phyloP scores from a whole-genome alignment of 2,329 filamentous ascomycete species.

The Cercospora sp. region DNA sequence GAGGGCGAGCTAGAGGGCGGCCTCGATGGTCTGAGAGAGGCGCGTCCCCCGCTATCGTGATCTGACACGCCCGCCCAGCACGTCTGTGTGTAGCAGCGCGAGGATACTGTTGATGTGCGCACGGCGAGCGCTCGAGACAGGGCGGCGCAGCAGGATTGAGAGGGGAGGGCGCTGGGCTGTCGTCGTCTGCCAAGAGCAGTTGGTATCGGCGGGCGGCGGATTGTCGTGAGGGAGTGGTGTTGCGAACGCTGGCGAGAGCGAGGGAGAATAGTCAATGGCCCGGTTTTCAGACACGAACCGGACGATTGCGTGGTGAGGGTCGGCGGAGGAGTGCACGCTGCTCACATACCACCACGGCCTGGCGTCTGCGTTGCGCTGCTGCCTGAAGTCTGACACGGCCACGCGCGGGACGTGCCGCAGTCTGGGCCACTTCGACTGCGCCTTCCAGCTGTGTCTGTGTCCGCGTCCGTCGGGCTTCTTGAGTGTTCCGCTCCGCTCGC shows the following conservation, averaged over 20 bases:
- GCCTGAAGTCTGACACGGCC: conserved; percentile 2
- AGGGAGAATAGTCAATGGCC: not conserved
- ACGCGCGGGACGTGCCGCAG: not conserved
- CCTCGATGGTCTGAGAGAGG: not conserved
- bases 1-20: conserved; percentile 2
- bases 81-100: not conserved
- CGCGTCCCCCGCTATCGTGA: not conserved
- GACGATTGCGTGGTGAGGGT: not conserved
- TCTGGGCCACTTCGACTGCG: not conserved
- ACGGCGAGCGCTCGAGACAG: not conserved
- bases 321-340: not conserved
- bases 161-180: not conserved
- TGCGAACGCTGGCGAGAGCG: not conserved
- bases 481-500: not conserved
- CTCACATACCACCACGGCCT: not conserved
- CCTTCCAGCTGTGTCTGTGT: not conserved
- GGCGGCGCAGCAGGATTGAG: not conserved
- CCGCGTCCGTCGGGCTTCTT: not conserved
- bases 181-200: not conserved
- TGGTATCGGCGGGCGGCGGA: not conserved
- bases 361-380: conserved; percentile 1
- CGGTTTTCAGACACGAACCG: not conserved
- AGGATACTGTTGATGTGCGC: not conserved
- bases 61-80: not conserved
- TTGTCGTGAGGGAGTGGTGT: not conserved